Evolutionary conservation across 1,284 basidiomycete genomes (phyloP), one percentile per base, ranked within the genome.

Genomic region (Boletus sp.): DNA sequence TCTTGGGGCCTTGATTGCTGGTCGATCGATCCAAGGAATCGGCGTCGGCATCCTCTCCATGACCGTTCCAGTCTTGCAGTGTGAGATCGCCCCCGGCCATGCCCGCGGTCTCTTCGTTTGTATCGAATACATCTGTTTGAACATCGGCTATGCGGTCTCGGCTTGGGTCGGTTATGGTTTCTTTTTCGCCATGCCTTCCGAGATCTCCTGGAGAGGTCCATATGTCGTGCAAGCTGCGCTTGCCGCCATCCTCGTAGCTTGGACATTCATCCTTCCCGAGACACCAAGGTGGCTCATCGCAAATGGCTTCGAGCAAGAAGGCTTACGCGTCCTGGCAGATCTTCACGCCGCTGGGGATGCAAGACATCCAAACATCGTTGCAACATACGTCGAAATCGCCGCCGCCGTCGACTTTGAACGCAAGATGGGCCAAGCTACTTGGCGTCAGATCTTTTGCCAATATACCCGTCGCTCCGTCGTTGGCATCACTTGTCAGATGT

Each of bases 281-380:
- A 81, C 81, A 1, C 82, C 81, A 3, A 77, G 82, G 20, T 83
- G 80, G 79, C 75, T 83, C 41, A 73, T 82, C 58, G 77, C 77
- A 61, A 79, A 81, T 48, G 82, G 80, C 4, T 79, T 80, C 65
- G 67, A 72, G 20, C 61, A 72, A 51, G 80, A 83, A 63, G 82
- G 76, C 4, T 65, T 82, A 7, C 67, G 58, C 15, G 72, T 75
- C 18, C 73, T 83, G 16, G 80, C 82, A 13, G 80, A 83, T 60
- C 72, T 84, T 18, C 80, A 84, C 51, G 78, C 74, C 0, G 69
- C 61, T 1, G 80, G 81, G 35, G 76, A 83, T 59, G 61, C 73
- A 18, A 70, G 72, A 58, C 74, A 78, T 59, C 72, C 71, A 7
- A 62, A 60, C n/a, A 74, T 82, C 56, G 66, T 72, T 27, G 65